A percentile compares a stretch with the other conserved stretches of the same genome.
Conservation (phyloP, 2,329 filamentous ascomycete genomes). For the Colletotrichum melonis region DNA sequence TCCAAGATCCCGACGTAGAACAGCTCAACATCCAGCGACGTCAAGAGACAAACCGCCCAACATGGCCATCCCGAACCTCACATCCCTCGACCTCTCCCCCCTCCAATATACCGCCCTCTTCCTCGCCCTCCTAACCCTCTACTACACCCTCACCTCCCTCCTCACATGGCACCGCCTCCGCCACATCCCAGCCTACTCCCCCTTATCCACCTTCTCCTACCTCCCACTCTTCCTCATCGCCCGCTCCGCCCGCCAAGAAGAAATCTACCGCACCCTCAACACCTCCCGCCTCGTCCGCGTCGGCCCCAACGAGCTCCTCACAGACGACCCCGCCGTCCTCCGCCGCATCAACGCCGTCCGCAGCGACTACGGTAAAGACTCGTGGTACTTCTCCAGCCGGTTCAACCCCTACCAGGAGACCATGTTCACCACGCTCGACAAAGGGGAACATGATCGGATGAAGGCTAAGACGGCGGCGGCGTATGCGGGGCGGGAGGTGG, state of each 20-base stretch:
- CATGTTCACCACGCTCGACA: constrained; percentile 38
- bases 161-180: constrained; percentile 41
- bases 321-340: constrained; percentile 45
- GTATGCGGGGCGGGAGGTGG: constrained; percentile 20
- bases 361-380: constrained; percentile 40
- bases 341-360: constrained; percentile 43
- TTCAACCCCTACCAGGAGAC: constrained; percentile 41
- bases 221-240: constrained; percentile 41
- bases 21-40: no score
- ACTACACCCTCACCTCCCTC: not conserved
- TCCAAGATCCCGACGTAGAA: not conserved
- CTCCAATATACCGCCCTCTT: not conserved
- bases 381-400: constrained; percentile 41
- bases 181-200: constrained; percentile 29
- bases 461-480: constrained; percentile 7
- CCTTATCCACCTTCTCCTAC: constrained; percentile 12
- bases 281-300: constrained; percentile 44
- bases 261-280: constrained; percentile 31
- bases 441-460: constrained; percentile 37
- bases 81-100: not conserved
- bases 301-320: constrained; percentile 47
- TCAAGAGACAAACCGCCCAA: no score
- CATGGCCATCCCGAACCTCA: no score
- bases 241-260: constrained; percentile 40
- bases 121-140: not conserved